A percentile compares a stretch with the other conserved stretches of the same genome.
Evolutionary conservation across 345 rosid species (phyloP).

Genomic region (Mallotus nudiflorus): DNA sequence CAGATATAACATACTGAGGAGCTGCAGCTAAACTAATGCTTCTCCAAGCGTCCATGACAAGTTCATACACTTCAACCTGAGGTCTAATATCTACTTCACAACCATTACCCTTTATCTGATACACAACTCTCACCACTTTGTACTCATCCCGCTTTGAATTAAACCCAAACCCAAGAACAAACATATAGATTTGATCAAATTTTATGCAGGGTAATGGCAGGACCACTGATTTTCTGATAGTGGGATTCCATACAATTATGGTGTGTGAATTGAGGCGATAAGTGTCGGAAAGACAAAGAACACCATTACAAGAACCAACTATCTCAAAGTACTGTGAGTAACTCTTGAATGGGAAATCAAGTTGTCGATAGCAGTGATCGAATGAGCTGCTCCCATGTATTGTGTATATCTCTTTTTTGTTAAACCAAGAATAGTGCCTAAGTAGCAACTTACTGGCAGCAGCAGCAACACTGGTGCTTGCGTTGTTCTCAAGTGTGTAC

Average conservation of each 20-base stretch:
- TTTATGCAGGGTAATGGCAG: slow-evolving; percentile 12
- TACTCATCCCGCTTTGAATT: slow-evolving; percentile 21
- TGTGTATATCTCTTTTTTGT: slow-evolving; percentile 19
- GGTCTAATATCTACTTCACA: neutral
- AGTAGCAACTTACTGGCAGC: slow-evolving; percentile 10
- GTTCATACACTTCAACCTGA: slow-evolving; percentile 32
- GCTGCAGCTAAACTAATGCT: slow-evolving; percentile 2
- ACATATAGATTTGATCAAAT: slow-evolving; percentile 14
- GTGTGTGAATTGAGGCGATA: slow-evolving; percentile 4
- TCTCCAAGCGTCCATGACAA: slow-evolving; percentile 30
- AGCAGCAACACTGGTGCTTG: neutral
- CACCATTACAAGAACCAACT: slow-evolving; percentile 23
- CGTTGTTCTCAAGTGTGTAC: neutral
- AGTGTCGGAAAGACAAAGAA: slow-evolving; percentile 20
- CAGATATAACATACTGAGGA: slow-evolving; percentile 16
- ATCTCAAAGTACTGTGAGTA: slow-evolving; percentile 22
- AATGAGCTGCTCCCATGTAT: neutral
- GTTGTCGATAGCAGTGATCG: neutral
- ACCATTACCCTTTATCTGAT: neutral
- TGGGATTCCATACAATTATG: slow-evolving; percentile 22
- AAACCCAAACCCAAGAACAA: slow-evolving; percentile 32
- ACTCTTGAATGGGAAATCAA: slow-evolving; percentile 18
- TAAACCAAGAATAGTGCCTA: slow-evolving; percentile 23
- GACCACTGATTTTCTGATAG: slow-evolving; percentile 3
- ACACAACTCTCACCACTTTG: slow-evolving; percentile 38